phyloP scores from a whole-genome alignment of 2,329 filamentous ascomycete species.

The Acephala macrosclerotiorum region DNA sequence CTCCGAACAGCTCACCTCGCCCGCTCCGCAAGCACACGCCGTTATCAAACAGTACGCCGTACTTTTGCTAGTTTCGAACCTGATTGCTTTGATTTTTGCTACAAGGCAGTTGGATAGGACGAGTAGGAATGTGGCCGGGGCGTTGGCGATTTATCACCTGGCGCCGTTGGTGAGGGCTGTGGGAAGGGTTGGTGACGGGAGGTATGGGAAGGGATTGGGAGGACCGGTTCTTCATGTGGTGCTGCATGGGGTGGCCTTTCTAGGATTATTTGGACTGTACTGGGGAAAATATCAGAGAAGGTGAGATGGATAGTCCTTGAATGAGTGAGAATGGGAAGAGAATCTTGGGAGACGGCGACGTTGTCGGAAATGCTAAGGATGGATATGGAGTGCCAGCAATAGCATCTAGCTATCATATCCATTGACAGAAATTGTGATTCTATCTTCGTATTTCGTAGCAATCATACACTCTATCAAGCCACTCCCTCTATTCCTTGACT shows the following conservation, averaged over 20 bases:
- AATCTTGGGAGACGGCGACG: background rate
- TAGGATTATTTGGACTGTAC: conserved; percentile 14
- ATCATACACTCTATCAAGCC: background rate
- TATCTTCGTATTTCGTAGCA: background rate
- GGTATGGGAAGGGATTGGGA: conserved; percentile 25
- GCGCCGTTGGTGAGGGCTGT: conserved; percentile 43
- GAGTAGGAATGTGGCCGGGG: conserved; percentile 43
- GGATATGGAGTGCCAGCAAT: background rate
- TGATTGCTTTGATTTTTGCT: conserved; percentile 46
- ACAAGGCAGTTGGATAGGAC: conserved; percentile 39
- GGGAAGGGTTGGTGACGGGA: conserved; percentile 25
- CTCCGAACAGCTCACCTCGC: conserved; percentile 40
- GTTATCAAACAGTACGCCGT: conserved; percentile 49
- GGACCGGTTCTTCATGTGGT: conserved; percentile 39
- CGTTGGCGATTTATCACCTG: conserved; percentile 47
- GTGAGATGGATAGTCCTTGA: background rate
- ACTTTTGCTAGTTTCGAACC: conserved; percentile 44
- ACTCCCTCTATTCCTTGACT: conserved; percentile 37
- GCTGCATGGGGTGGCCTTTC: conserved; percentile 31
- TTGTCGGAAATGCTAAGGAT: background rate
- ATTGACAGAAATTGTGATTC: background rate
- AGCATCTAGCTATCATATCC: background rate
- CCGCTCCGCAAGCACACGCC: conserved; percentile 46
- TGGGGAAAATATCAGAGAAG: background rate
- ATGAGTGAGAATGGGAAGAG: background rate